Evolutionary conservation across 306 rosid genomes (phyloP).

Genomic region (Acacia melanoxylon): DNA sequence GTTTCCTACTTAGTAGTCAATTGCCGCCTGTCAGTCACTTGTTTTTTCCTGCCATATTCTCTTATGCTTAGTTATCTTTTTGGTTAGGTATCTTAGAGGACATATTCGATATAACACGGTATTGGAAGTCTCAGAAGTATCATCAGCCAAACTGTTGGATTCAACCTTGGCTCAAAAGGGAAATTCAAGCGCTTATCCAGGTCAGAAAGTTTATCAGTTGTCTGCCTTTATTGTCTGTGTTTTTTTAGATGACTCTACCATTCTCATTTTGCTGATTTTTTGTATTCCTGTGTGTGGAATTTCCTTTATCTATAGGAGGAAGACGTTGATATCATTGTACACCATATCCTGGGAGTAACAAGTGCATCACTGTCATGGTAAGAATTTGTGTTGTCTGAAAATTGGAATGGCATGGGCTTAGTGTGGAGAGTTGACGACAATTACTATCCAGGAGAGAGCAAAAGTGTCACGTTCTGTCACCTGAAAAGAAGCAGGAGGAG

Average conservation of each 20-base stretch:
- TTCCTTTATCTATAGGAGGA: constrained; percentile 64
- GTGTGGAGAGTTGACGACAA: background rate
- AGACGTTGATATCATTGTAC: constrained; percentile 77
- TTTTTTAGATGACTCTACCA: background rate
- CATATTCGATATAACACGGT: constrained; percentile 52
- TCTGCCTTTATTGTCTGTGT: constrained; percentile 4
- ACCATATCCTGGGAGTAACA: constrained; percentile 68
- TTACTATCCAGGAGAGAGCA: constrained; percentile 44
- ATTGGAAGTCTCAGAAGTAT: constrained; percentile 68
- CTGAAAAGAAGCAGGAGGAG: constrained; percentile 59
- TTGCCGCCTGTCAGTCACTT: background rate
- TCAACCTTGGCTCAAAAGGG: constrained; percentile 78
- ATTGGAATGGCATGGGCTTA: constrained; percentile 8
- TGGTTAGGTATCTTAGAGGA: constrained; percentile 64
- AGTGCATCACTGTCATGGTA: constrained; percentile 52
- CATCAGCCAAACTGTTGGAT: constrained; percentile 77
- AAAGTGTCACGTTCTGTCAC: constrained; percentile 25
- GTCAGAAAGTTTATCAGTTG: constrained; percentile 38
- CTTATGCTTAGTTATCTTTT: constrained; percentile 18
- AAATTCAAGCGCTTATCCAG: constrained; percentile 84
- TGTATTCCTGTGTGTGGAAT: background rate
- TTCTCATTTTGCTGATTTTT: background rate
- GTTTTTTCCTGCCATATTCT: background rate
- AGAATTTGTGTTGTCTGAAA: constrained; percentile 22
- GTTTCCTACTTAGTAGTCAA: constrained; percentile 15